Percentiles rank a stretch among this genome's conserved stretches.
These are phyloP conservation scores for Neopestalotiopsis sp. DNA, from an alignment of 2,329 filamentous ascomycete genomes.

Conservation along the genomic window DNA sequence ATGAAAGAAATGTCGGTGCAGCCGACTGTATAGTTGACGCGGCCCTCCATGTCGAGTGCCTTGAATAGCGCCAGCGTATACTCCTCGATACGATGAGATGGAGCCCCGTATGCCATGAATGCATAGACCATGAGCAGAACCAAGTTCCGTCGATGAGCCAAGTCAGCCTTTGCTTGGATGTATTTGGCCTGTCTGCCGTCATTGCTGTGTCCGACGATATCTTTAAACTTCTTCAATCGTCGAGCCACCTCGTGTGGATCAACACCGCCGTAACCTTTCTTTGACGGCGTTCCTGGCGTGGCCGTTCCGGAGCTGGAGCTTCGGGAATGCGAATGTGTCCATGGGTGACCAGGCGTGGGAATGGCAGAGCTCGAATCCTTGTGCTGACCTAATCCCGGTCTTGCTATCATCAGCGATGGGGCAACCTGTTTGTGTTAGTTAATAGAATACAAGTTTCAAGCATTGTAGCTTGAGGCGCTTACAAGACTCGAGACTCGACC, in stretches of 20 bases:
- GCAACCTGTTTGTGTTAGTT: constrained; percentile 9
- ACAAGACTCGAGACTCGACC: constrained; percentile 16
- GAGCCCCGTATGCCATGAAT: constrained; percentile 22
- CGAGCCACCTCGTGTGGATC: constrained; percentile 20
- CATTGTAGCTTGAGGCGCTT: background rate
- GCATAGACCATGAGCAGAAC: constrained; percentile 23
- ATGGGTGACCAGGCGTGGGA: constrained; percentile 9
- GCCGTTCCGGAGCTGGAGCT: constrained; percentile 1
- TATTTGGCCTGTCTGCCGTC: constrained; percentile 20
- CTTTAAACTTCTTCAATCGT: constrained; percentile 20
- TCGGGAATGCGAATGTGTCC: background rate
- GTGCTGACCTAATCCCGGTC: constrained; percentile 19
- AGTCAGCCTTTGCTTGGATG: constrained; percentile 21
- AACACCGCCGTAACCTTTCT: constrained; percentile 20
- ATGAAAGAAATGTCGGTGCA: constrained; percentile 24
- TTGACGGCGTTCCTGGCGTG: constrained; percentile 16
- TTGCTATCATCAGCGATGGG: constrained; percentile 19
- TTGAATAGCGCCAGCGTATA: constrained; percentile 23
- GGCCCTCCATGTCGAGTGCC: constrained; percentile 22
- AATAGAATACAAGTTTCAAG: too few relatives aligned
- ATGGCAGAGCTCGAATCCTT: constrained; percentile 11
- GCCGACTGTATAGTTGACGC: constrained; percentile 25
- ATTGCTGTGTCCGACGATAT: constrained; percentile 13
- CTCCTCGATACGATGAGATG: constrained; percentile 23
- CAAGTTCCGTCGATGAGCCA: constrained; percentile 21